These are phyloP conservation scores for Casuarina equisetifolia DNA, from an alignment of 306 rosid genomes.

Conservation along the genomic window DNA sequence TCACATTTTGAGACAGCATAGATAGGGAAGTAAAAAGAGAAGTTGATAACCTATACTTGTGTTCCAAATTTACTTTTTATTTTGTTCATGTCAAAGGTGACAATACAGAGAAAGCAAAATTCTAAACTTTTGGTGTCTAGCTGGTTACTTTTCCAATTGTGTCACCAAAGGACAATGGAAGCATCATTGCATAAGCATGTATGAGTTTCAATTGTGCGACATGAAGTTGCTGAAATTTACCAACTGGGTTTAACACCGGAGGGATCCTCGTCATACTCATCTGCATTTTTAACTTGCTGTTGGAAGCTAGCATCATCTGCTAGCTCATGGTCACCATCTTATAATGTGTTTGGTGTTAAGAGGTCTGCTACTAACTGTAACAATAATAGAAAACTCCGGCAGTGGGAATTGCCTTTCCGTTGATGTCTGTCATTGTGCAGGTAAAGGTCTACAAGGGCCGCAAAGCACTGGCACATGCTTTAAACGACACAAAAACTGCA, in stretches of 20 bases:
- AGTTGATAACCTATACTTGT: neutral
- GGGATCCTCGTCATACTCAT: too few species aligned
- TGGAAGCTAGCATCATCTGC: too few species aligned
- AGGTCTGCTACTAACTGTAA: neutral
- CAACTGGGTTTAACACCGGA: too few species aligned
- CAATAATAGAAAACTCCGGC: neutral
- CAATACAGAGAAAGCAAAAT: neutral
- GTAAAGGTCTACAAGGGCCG: constrained; percentile 82
- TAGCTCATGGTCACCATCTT: neutral
- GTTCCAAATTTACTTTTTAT: neutral
- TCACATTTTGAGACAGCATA: neutral
- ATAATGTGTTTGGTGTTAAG: neutral
- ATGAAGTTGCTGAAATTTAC: neutral
- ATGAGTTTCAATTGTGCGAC: neutral
- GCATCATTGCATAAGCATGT: neutral
- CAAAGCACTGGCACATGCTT: constrained; percentile 77
- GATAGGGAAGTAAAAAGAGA: neutral
- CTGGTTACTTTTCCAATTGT: neutral
- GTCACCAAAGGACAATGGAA: neutral
- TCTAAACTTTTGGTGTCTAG: neutral
- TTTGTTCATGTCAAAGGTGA: neutral
- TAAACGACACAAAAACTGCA: constrained; percentile 88
- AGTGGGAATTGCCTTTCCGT: neutral
- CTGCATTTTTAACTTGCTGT: too few species aligned
- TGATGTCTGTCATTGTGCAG: constrained; percentile 42